These are phyloP conservation scores for Tritrichomonas foetus DNA, from an alignment of 208 protist species.

Conservation along the genomic window DNA sequence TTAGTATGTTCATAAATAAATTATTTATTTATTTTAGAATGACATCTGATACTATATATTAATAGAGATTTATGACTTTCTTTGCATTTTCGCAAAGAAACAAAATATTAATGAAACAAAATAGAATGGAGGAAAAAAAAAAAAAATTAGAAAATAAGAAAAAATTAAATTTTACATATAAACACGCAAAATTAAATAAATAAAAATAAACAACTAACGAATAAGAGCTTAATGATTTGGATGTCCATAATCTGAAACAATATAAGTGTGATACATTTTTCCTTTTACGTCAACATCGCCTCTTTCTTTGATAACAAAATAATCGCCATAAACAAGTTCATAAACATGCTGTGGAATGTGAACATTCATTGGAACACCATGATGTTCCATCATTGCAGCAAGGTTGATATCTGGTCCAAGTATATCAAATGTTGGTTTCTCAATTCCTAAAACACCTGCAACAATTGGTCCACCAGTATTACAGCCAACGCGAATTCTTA, in stretches of 20 bases:
- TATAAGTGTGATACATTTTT: background rate
- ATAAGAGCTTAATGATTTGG: background rate
- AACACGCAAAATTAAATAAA: background rate
- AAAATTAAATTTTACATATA: background rate
- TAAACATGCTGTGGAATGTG: conserved; percentile 23
- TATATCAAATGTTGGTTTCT: conserved; percentile 39
- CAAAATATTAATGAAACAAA: too few relatives aligned
- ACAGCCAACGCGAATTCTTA: background rate
- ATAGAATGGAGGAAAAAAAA: too few relatives aligned
- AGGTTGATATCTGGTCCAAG: background rate
- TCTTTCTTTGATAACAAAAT: background rate
- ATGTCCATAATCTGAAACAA: background rate
- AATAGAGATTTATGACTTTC: too few relatives aligned
- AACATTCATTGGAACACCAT: conserved; percentile 31
- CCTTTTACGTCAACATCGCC: background rate
- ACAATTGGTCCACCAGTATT: conserved; percentile 11
- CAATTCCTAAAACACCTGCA: conserved; percentile 20
- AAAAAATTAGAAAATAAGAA: background rate
- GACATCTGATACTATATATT: too few relatives aligned
- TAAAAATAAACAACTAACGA: background rate
- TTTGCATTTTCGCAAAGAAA: too few relatives aligned
- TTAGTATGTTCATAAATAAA: too few relatives aligned
- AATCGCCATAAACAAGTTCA: background rate
- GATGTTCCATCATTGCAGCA: background rate
- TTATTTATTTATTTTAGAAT: too few relatives aligned